Evolutionary conservation across 2,329 filamentous ascomycete genomes (phyloP).

Genomic region (Arthrocladium fulminans): DNA sequence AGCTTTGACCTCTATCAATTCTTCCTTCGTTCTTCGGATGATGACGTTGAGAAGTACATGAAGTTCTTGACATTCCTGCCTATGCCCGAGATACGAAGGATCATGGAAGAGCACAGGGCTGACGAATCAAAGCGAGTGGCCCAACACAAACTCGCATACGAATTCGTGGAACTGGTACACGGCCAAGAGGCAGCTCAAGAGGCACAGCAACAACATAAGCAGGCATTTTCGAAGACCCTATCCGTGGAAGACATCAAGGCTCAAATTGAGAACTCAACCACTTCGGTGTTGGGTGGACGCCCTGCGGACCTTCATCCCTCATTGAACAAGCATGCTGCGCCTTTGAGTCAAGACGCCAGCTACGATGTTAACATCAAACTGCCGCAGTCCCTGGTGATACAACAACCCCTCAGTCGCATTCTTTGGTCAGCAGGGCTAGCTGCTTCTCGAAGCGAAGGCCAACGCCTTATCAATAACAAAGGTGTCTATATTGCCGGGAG

Average conservation of each 20-base stretch:
- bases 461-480: slow-evolving; percentile 40
- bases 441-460: slow-evolving; percentile 43
- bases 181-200: slow-evolving; percentile 55
- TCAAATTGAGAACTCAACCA: neutral
- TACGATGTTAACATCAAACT: slow-evolving; percentile 33
- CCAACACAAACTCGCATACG: slow-evolving; percentile 73
- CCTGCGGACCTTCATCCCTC: slow-evolving; percentile 18
- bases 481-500: slow-evolving; percentile 44
- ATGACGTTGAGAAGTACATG: slow-evolving; percentile 70
- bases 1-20: slow-evolving; percentile 83
- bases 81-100: slow-evolving; percentile 52
- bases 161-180: slow-evolving; percentile 74
- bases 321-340: slow-evolving; percentile 32
- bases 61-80: slow-evolving; percentile 89
- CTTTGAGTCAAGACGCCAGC: slow-evolving; percentile 33
- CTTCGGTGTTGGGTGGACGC: neutral
- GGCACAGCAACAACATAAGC: slow-evolving; percentile 50
- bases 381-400: slow-evolving; percentile 41
- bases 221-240: slow-evolving; percentile 33
- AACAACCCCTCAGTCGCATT: slow-evolving; percentile 41
- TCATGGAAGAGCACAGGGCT: slow-evolving; percentile 59
- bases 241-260: slow-evolving; percentile 19
- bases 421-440: slow-evolving; percentile 46
- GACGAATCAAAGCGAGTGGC: slow-evolving; percentile 66
- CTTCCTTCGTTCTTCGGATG: slow-evolving; percentile 74